These are phyloP conservation scores for Trifolium repens DNA, from an alignment of 306 rosid genomes.

Conservation along the genomic window DNA sequence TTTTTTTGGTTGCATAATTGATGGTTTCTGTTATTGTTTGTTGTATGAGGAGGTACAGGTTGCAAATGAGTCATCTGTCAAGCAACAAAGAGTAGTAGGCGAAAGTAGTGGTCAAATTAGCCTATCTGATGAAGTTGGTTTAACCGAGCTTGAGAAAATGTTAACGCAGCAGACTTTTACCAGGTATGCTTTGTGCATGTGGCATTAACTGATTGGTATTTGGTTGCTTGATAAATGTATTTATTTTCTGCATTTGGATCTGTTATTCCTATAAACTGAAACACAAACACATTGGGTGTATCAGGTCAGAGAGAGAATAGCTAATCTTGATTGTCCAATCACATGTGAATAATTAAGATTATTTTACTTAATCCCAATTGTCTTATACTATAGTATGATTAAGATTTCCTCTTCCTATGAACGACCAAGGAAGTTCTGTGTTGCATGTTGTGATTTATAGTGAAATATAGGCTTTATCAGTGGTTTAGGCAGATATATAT, in stretches of 20 bases:
- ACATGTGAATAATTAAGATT: neutral
- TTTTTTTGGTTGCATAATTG: constrained; percentile 13
- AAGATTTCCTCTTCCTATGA: neutral
- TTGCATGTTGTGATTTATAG: neutral
- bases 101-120: constrained; percentile 47
- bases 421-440: neutral
- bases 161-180: constrained; percentile 82
- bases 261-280: neutral
- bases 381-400: neutral
- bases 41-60: constrained; percentile 41
- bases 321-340: neutral
- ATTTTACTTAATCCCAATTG: neutral
- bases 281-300: neutral
- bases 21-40: constrained; percentile 17
- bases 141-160: constrained; percentile 76
- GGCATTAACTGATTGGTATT: constrained; percentile 29
- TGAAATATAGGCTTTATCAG: neutral
- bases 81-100: constrained; percentile 45
- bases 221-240: neutral
- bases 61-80: constrained; percentile 53
- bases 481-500: constrained; percentile 22
- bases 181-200: constrained; percentile 59
- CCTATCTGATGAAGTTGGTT: constrained; percentile 49
- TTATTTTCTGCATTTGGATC: neutral
- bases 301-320: neutral